Percentiles rank a stretch among this genome's conserved stretches.
These are phyloP conservation scores for Ascochyta pisi DNA, from an alignment of 2,329 filamentous ascomycete genomes.

Conservation along the genomic window DNA sequence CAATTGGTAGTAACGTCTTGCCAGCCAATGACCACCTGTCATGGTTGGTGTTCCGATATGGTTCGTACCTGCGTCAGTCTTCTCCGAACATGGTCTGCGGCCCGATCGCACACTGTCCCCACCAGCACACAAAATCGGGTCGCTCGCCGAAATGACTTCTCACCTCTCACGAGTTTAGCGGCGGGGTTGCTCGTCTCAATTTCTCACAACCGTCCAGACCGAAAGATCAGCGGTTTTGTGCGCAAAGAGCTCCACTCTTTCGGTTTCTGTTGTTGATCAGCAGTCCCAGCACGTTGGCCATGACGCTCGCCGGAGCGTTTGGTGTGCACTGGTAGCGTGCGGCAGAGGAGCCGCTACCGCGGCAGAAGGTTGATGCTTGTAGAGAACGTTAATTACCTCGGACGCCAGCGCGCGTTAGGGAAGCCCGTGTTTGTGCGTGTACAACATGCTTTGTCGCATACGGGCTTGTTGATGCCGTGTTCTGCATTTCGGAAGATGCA, in stretches of 20 bases:
- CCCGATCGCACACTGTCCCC: slow-evolving; percentile 7
- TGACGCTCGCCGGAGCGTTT: slow-evolving; percentile 23
- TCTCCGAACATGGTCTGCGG: slow-evolving; percentile 6
- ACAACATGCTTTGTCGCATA: slow-evolving; percentile 2
- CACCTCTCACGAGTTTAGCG: slow-evolving; percentile 4
- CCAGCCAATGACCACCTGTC: not conserved
- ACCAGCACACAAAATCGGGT: slow-evolving; percentile 12
- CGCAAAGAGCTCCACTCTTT: not conserved
- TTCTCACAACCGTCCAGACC: slow-evolving; percentile 14
- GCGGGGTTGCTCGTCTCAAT: slow-evolving; percentile 7
- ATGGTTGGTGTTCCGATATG: not conserved
- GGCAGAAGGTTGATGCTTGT: slow-evolving; percentile 27
- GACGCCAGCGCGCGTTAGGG: slow-evolving; percentile 5
- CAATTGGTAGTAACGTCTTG: not conserved
- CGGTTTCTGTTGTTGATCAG: slow-evolving; percentile 14
- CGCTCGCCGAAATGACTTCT: slow-evolving; percentile 14
- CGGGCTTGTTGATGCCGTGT: slow-evolving; percentile 22
- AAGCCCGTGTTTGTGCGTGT: slow-evolving; percentile 2
- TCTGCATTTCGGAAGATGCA: slow-evolving; percentile 16
- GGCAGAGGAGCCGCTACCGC: slow-evolving; percentile 31
- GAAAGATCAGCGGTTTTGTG: slow-evolving; percentile 12
- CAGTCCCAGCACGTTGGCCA: slow-evolving; percentile 21
- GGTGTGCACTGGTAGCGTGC: slow-evolving; percentile 24
- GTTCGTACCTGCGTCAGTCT: slow-evolving; percentile 17
- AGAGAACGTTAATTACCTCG: slow-evolving; percentile 11